phyloP scores from a whole-genome alignment of 768 basidiomycete species.

The Cubamyces sp. region DNA sequence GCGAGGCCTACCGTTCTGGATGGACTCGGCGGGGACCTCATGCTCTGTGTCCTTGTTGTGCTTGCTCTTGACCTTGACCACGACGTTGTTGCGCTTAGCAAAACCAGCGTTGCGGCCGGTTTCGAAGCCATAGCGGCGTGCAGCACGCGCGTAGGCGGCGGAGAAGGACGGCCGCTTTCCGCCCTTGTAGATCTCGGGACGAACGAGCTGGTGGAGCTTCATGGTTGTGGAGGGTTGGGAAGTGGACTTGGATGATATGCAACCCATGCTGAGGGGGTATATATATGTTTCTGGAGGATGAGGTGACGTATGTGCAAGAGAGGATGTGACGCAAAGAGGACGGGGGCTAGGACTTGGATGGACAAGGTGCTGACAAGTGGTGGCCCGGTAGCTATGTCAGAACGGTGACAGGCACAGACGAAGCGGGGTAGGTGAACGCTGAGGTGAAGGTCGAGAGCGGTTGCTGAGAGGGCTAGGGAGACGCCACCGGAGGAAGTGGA shows the following conservation, averaged over 20 bases:
- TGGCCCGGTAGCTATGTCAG: too few relatives aligned
- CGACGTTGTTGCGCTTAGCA: constrained; percentile 35
- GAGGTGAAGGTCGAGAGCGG: constrained; percentile 1
- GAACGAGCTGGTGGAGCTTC: constrained; percentile 30
- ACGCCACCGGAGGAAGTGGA: constrained; percentile 11
- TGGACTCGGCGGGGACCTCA: constrained; percentile 35
- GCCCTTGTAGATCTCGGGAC: constrained; percentile 29
- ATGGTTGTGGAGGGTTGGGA: constrained; percentile 8
- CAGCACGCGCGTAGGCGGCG: constrained; percentile 36
- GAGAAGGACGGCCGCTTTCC: constrained; percentile 34
- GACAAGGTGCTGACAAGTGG: neutral
- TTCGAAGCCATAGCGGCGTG: constrained; percentile 36
- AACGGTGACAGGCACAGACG: neutral
- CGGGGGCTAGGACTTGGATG: neutral
- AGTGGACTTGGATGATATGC: constrained; percentile 17
- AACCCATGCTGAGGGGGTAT: constrained; percentile 20
- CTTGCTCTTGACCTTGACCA: constrained; percentile 33
- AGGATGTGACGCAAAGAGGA: neutral
- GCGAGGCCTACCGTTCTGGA: constrained; percentile 35
- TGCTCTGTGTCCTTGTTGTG: constrained; percentile 32
- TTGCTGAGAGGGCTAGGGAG: constrained; percentile 1
- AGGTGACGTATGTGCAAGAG: constrained; percentile 3
- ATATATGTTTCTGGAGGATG: neutral
- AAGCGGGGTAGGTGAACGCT: neutral
- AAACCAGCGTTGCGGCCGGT: constrained; percentile 33